Base-by-base conservation (phyloP, 768 basidiomycete genomes). In the Lentinula edodes region DNA sequence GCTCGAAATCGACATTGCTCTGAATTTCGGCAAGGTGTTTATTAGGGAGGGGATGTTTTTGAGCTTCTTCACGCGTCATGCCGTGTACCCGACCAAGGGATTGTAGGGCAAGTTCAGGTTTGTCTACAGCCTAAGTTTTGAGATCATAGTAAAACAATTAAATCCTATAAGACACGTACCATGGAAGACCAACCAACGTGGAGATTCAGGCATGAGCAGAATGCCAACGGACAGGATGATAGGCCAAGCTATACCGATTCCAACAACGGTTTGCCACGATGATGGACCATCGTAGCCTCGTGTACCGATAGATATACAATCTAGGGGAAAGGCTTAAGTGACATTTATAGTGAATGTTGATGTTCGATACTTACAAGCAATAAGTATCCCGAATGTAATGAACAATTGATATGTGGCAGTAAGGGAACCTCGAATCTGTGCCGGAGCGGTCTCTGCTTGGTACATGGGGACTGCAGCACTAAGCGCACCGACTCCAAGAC, bases 401-500 rank as follows among this genome's bases (percentile, higher is more conserved):
- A 87, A 86, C 13, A 87, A 74, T 66, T 85, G 83, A 65, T 82
- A 83, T 5, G 82, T 83, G 2, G 82, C 83, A 39, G 86, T 88
- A 35, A 88, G 72, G 1, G 87, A 82, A 3, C 90, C 89, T 58
- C 89, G 82, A 60, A 91, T 84, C 64, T 89, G 83, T 10, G 85
- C 77, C 12, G 89, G 90, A 0, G 87, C 88, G 0, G 85, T 86
- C 71, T 90, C 88, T 8, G 86, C 85, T 79, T 88, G 84, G 69
- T 87, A 89, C 75, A 88, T 85, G 0, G 87, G 88, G 0, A 89
- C 86, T 7, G 83, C 86, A 36, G 86, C 85, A 46, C 83, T 84
- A 6, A 89, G 78, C 0, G 81, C 85, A 41, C 90, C 89, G 23
- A 90, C 84, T 43, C 83, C 88, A 38, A 90, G 68, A 54, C 90